Percentiles rank a stretch among this genome's conserved stretches.
Evolutionary conservation across 257 asterid species (phyloP).

Genomic region (Salvia rosmarinus): DNA sequence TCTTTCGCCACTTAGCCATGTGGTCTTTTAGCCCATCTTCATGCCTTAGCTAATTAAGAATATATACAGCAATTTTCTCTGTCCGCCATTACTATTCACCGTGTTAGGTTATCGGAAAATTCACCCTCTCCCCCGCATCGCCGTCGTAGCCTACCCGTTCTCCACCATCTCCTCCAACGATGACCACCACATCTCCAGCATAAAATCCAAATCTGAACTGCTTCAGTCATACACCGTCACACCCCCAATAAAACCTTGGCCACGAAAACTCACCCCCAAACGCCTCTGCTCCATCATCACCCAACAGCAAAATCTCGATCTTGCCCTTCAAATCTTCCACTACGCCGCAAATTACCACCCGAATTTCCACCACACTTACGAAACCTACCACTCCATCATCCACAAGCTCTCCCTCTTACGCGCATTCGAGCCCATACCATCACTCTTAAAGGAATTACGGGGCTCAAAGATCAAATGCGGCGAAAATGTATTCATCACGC

Average conservation of each 20-base stretch:
- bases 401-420: conserved; percentile 73
- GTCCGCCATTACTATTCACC: neutral
- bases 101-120: conserved; percentile 42
- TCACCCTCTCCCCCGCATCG: conserved; percentile 35
- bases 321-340: conserved; percentile 65
- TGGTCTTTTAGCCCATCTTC: no score
- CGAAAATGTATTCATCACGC: conserved; percentile 63
- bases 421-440: conserved; percentile 59
- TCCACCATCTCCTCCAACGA: conserved; percentile 38
- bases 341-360: conserved; percentile 72
- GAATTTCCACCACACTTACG: conserved; percentile 60
- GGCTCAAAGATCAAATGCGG: conserved; percentile 54
- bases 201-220: conserved; percentile 62
- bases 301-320: conserved; percentile 69
- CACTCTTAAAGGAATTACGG: conserved; percentile 57
- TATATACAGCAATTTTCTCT: no score
- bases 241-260: conserved; percentile 96
- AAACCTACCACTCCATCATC: conserved; percentile 72
- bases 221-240: conserved; percentile 67
- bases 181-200: conserved; percentile 47
- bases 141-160: conserved; percentile 28
- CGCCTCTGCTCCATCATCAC: conserved; percentile 62
- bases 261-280: conserved; percentile 62
- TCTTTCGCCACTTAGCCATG: no score
- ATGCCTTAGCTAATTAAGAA: no score